Evolutionary conservation across 2,329 filamentous ascomycete species (phyloP).

Genomic region (Cytospora piceicola): DNA sequence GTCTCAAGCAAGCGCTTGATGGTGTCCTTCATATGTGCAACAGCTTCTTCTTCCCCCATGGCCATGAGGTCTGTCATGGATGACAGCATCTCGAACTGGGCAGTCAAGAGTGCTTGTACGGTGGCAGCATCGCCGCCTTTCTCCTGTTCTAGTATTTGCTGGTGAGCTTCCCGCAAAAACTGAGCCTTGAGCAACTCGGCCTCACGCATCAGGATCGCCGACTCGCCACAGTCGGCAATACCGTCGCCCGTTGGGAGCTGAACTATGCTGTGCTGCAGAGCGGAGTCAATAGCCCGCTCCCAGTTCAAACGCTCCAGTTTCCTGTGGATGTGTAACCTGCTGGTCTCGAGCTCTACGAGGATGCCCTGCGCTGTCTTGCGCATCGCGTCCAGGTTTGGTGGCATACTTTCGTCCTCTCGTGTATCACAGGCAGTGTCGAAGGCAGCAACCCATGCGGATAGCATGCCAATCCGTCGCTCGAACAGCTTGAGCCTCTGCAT

Average conservation of each 20-base stretch:
- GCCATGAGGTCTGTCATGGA: conserved; percentile 80
- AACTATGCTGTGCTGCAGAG: conserved; percentile 80
- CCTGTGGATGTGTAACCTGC: conserved; percentile 88
- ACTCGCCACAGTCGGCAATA: conserved; percentile 66
- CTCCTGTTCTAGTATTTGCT: conserved; percentile 81
- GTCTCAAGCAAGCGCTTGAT: conserved; percentile 78
- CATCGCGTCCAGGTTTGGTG: conserved; percentile 72
- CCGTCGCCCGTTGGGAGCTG: conserved; percentile 76
- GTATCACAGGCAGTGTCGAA: conserved; percentile 83
- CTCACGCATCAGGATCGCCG: conserved; percentile 75
- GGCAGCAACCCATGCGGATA: conserved; percentile 91
- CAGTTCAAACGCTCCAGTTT: conserved; percentile 79
- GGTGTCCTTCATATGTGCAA: conserved; percentile 76
- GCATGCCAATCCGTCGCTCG: conserved; percentile 79
- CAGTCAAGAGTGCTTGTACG: conserved; percentile 81
- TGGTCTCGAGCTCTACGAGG: conserved; percentile 84
- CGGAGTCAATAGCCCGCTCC: conserved; percentile 86
- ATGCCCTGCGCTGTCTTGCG: conserved; percentile 89
- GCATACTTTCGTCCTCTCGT: conserved; percentile 70
- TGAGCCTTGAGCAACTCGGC: conserved; percentile 83
- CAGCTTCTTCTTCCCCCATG: conserved; percentile 83
- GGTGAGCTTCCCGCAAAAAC: conserved; percentile 78
- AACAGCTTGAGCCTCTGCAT: conserved; percentile 84
- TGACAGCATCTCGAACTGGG: conserved; percentile 89
- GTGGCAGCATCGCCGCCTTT: conserved; percentile 76